Conservation (phyloP, 1,284 basidiomycete species). For the Ustilago esculenta region DNA sequence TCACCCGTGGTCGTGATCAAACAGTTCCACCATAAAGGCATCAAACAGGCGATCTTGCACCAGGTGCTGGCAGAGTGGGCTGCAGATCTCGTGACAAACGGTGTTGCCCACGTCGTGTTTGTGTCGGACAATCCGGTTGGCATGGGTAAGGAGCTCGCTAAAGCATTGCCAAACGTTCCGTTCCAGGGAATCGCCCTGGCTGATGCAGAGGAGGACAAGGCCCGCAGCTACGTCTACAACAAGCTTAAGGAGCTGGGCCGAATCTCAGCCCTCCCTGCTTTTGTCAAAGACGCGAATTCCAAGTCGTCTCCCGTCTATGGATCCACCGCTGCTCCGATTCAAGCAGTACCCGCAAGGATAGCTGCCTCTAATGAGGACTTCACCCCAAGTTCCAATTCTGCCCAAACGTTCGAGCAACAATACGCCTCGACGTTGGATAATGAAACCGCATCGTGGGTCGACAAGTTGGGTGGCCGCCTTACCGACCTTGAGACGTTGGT, state of each 20-base stretch:
- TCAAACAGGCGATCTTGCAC: conserved; percentile 77
- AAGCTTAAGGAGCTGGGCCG: conserved; percentile 76
- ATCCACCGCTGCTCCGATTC: not conserved
- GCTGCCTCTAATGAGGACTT: conserved; percentile 5
- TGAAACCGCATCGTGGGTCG: conserved; percentile 53
- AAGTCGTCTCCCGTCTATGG: conserved; percentile 9
- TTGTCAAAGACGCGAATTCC: not conserved
- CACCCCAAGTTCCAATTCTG: not conserved
- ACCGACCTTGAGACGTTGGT: conserved; percentile 61
- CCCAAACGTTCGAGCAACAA: conserved; percentile 2
- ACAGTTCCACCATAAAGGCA: conserved; percentile 61
- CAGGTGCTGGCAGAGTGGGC: conserved; percentile 85
- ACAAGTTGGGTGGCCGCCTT: conserved; percentile 62
- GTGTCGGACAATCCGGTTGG: conserved; percentile 90
- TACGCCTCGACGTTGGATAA: conserved; percentile 30
- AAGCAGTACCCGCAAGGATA: not conserved
- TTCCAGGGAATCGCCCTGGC: conserved; percentile 70
- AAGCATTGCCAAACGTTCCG: conserved; percentile 87
- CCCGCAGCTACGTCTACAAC: conserved; percentile 81
- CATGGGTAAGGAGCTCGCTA: conserved; percentile 78
- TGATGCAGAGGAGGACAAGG: conserved; percentile 84
- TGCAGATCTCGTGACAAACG: conserved; percentile 70
- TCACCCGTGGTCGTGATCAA: conserved; percentile 57
- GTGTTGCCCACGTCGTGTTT: conserved; percentile 90
- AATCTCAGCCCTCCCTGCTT: conserved; percentile 28